Evolutionary conservation across 306 rosid species (phyloP).

Genomic region (Vigna nakashimae): DNA sequence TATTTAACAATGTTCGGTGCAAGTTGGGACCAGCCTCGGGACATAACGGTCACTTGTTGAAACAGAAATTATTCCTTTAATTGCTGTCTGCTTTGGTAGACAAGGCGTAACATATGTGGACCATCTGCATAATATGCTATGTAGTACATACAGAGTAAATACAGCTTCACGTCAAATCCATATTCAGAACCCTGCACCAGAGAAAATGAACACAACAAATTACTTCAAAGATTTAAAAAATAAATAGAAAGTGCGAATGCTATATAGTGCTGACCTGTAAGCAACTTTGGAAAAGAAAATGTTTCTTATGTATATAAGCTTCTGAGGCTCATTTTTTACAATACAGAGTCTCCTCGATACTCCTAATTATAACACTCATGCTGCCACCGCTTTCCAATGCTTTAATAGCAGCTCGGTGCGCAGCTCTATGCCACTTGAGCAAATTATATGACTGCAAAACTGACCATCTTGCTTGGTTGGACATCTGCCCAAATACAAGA

Average conservation of each 20-base stretch:
- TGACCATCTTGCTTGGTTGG: conserved; percentile 98
- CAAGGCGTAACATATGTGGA: conserved; percentile 17
- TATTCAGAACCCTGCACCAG: conserved; percentile 31
- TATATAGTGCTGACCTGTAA: conserved; percentile 36
- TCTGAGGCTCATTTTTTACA: conserved; percentile 46
- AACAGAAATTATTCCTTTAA: conserved; percentile 28
- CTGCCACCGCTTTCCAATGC: conserved; percentile 83
- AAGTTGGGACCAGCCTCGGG: conserved; percentile 25
- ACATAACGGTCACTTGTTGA: conserved; percentile 39
- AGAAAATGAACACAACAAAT: conserved; percentile 37
- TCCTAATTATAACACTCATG: conserved; percentile 78
- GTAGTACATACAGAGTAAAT: conserved; percentile 24
- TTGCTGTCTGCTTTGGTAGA: conserved; percentile 33
- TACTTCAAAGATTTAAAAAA: conserved; percentile 12
- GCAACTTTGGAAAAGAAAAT: conserved; percentile 23
- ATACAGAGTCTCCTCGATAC: conserved; percentile 78
- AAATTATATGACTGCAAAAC: conserved; percentile 93
- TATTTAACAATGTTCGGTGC: conserved; percentile 4
- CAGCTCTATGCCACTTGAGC: conserved; percentile 86
- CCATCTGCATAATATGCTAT: conserved; percentile 24
- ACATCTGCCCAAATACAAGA: conserved; percentile 65
- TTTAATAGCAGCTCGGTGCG: conserved; percentile 88
- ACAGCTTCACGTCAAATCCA: conserved; percentile 14
- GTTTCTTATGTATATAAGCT: conserved; percentile 24
- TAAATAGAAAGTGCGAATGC: not conserved